Evolutionary conservation across 2,329 filamentous ascomycete genomes (phyloP).

Genomic region (Colletotrichum sp.): DNA sequence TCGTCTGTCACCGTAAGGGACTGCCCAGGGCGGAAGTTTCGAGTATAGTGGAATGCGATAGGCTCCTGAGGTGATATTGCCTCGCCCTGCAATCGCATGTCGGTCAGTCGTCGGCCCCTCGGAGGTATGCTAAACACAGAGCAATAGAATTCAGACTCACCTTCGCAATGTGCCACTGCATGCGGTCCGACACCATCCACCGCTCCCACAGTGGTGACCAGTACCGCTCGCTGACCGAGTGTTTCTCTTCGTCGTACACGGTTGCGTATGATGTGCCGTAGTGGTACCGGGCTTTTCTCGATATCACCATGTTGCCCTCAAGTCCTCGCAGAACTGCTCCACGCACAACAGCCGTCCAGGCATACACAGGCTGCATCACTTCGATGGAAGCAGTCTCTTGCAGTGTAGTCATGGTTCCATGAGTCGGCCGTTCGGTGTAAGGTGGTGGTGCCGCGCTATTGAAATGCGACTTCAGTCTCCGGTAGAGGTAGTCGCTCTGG

Average conservation of each 20-base stretch:
- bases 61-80: constrained; percentile 75
- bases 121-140: not conserved
- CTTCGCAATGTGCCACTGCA: constrained; percentile 88
- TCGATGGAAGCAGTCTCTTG: constrained; percentile 67
- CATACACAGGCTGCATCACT: constrained; percentile 82
- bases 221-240: constrained; percentile 75
- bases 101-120: not conserved
- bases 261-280: constrained; percentile 85
- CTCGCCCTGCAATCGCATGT: constrained; percentile 59
- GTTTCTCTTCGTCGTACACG: constrained; percentile 77
- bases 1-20: constrained; percentile 81
- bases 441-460: constrained; percentile 61
- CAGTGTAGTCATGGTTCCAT: constrained; percentile 55
- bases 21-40: constrained; percentile 82
- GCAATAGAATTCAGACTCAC: constrained; percentile 42
- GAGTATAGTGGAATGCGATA: constrained; percentile 84
- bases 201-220: constrained; percentile 82
- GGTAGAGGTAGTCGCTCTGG: constrained; percentile 79
- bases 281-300: constrained; percentile 74
- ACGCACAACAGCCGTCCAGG: constrained; percentile 81
- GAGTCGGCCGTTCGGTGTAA: constrained; percentile 74
- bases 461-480: constrained; percentile 73
- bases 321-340: constrained; percentile 78
- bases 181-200: constrained; percentile 83
- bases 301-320: constrained; percentile 81